These are phyloP conservation scores for Colletotrichum somersetense DNA, from an alignment of 2,329 filamentous ascomycete species.

Conservation along the genomic window DNA sequence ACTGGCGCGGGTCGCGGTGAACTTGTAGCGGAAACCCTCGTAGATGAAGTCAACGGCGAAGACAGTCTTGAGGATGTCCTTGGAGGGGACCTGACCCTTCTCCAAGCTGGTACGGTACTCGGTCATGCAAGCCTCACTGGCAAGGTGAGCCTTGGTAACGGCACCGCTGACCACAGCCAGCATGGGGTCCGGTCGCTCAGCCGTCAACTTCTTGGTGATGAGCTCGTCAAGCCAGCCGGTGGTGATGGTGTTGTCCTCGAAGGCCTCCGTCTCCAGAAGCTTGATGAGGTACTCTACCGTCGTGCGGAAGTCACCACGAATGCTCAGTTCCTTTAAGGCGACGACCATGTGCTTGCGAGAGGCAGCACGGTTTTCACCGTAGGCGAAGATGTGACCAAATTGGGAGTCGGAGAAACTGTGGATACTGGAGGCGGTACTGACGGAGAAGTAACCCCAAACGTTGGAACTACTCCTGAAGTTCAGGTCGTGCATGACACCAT, in stretches of 20 bases:
- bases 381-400: slow-evolving; percentile 99
- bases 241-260: slow-evolving; percentile 99
- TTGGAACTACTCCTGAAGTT: slow-evolving; percentile 99
- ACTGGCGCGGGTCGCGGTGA: slow-evolving; percentile 94
- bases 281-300: slow-evolving; percentile 99
- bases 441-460: slow-evolving; percentile 99
- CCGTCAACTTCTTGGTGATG: slow-evolving; percentile 96
- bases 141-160: slow-evolving; percentile 92
- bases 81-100: slow-evolving; percentile 96
- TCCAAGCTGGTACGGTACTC: slow-evolving; percentile 92
- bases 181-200: slow-evolving; percentile 92
- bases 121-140: slow-evolving; percentile 88
- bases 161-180: slow-evolving; percentile 96
- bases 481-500: slow-evolving; percentile 98
- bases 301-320: slow-evolving; percentile 98
- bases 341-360: slow-evolving; percentile 99
- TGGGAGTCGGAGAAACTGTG: slow-evolving; percentile 99
- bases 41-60: slow-evolving; percentile 99
- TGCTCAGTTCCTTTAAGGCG: slow-evolving; percentile 97
- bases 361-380: slow-evolving; percentile 95
- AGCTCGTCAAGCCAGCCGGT: slow-evolving; percentile 99
- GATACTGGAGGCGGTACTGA: slow-evolving; percentile 95
- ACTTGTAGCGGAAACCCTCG: slow-evolving; percentile 96
- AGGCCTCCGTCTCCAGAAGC: slow-evolving; percentile 96
- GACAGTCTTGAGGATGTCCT: slow-evolving; percentile 96